Evolutionary conservation across 331 rosid genomes (phyloP).

Genomic region (Cydonia oblonga): DNA sequence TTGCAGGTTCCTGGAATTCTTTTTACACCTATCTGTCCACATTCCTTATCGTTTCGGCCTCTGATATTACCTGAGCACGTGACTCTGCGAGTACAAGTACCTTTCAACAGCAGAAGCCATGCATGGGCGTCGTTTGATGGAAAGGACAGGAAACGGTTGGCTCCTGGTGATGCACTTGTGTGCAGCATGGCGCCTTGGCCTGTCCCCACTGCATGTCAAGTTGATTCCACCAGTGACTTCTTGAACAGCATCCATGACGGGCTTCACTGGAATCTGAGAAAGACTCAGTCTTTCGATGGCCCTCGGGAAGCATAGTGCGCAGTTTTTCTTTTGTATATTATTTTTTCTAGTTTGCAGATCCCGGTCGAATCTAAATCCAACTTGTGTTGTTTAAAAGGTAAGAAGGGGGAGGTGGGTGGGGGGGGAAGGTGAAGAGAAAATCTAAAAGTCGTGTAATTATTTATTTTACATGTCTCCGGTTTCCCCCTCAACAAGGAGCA

Average conservation of each 20-base stretch:
- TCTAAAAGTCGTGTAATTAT: neutral
- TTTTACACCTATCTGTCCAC: constrained; percentile 90
- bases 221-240: constrained; percentile 84
- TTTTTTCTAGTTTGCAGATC: neutral
- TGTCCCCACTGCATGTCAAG: constrained; percentile 79
- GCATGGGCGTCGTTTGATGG: constrained; percentile 99
- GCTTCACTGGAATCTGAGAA: constrained; percentile 94
- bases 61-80: constrained; percentile 81
- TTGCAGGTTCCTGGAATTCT: constrained; percentile 90
- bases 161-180: constrained; percentile 83
- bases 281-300: constrained; percentile 65
- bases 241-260: constrained; percentile 81
- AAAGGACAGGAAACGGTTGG: constrained; percentile 70
- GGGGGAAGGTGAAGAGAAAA: neutral
- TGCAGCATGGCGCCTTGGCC: constrained; percentile 99
- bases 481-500: neutral
- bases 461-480: neutral
- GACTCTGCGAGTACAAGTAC: constrained; percentile 71
- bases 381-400: neutral
- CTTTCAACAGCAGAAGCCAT: constrained; percentile 72
- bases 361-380: neutral
- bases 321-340: neutral
- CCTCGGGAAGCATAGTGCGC: constrained; percentile 43
- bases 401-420: neutral
- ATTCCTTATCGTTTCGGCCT: constrained; percentile 83